These are phyloP conservation scores for Sporopachydermia quercuum DNA, from an alignment of 805 yeast genomes.

Conservation along the genomic window DNA sequence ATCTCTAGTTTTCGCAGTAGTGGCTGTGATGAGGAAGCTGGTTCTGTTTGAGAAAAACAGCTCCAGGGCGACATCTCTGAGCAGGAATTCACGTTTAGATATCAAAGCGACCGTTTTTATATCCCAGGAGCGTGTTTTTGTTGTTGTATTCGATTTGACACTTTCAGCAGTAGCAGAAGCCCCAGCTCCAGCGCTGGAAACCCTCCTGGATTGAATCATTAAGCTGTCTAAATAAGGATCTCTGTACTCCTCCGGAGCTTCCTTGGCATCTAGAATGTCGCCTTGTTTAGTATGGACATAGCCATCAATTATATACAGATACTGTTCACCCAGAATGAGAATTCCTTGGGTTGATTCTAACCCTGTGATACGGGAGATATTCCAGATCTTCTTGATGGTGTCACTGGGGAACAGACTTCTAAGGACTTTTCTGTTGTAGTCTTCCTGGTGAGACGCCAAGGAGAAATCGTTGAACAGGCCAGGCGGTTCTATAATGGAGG, in stretches of 20 bases:
- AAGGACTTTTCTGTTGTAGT: constrained; percentile 60
- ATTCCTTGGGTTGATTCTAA: constrained; percentile 66
- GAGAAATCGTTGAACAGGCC: too few species aligned
- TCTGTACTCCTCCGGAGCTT: constrained; percentile 44
- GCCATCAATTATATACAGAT: constrained; percentile 54
- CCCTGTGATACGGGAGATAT: constrained; percentile 62
- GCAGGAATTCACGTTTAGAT: constrained; percentile 58
- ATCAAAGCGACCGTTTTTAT: constrained; percentile 43
- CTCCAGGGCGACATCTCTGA: constrained; percentile 73
- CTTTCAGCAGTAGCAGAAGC: constrained; percentile 5
- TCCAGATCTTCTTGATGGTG: constrained; percentile 55
- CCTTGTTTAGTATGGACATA: constrained; percentile 42
- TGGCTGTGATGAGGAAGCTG: constrained; percentile 53
- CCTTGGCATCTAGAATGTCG: constrained; percentile 47
- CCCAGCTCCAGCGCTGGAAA: constrained; percentile 27
- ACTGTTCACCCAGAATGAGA: constrained; percentile 49
- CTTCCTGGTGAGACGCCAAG: constrained; percentile 28
- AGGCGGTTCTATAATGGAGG: too few species aligned
- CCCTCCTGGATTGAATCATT: constrained; percentile 23
- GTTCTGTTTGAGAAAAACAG: constrained; percentile 61
- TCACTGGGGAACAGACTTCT: constrained; percentile 59
- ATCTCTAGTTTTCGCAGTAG: constrained; percentile 39
- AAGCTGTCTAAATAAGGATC: constrained; percentile 54
- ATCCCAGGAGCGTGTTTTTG: constrained; percentile 33
- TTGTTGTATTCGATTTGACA: constrained; percentile 11